Evolutionary conservation across 768 basidiomycete species (phyloP).

Genomic region (Austroboletus eburneus): DNA sequence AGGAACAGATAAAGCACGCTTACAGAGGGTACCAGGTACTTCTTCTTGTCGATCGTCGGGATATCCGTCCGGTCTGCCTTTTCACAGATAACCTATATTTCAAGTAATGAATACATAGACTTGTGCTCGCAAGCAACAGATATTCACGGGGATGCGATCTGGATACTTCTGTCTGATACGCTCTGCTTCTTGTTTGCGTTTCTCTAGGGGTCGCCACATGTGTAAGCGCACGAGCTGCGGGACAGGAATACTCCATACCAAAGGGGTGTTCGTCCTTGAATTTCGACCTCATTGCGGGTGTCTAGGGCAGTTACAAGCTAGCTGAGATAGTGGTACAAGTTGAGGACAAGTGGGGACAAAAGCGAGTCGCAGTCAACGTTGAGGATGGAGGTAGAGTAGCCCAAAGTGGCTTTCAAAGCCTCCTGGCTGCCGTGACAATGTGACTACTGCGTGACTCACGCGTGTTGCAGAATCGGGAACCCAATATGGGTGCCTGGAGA

Average conservation of each 20-base stretch:
- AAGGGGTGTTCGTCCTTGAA: slow-evolving; percentile 99
- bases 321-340: slow-evolving; percentile 3
- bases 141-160: slow-evolving; percentile 91
- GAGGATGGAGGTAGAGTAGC: slow-evolving; percentile 18
- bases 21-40: slow-evolving; percentile 97
- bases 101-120: slow-evolving; percentile 4
- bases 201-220: slow-evolving; percentile 55
- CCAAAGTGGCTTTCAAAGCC: slow-evolving; percentile 27
- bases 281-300: slow-evolving; percentile 75
- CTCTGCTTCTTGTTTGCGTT: slow-evolving; percentile 99
- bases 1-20: slow-evolving; percentile 25
- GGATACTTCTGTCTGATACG: slow-evolving; percentile 98
- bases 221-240: slow-evolving; percentile 33
- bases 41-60: slow-evolving; percentile 99
- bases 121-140: not conserved
- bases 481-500: too few relatives aligned
- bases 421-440: slow-evolving; percentile 32
- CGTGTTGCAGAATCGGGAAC: slow-evolving; percentile 9
- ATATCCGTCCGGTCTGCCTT: slow-evolving; percentile 99
- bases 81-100: slow-evolving; percentile 92
- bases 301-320: slow-evolving; percentile 1
- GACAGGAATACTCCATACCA: slow-evolving; percentile 47
- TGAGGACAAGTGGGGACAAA: slow-evolving; percentile 8
- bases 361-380: slow-evolving; percentile 25
- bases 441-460: slow-evolving; percentile 29